Percentiles rank a stretch among this genome's conserved stretches.
Evolutionary conservation across 208 protist genomes (phyloP).

Genomic region (Tritrichomonas foetus): DNA sequence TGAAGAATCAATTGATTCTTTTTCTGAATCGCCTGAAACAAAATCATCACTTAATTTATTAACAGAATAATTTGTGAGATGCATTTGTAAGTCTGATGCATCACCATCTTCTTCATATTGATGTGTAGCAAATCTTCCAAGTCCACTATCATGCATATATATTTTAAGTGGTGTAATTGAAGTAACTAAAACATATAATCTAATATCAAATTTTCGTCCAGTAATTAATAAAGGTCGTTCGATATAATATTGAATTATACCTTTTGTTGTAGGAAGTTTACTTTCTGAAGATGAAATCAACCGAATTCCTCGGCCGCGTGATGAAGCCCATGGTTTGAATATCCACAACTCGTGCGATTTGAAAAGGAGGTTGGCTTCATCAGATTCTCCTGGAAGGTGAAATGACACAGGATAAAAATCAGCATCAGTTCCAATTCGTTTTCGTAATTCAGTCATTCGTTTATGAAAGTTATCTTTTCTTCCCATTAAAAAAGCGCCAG

Average conservation of each 20-base stretch:
- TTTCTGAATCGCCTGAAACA: neutral
- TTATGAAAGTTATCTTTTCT: slow-evolving; percentile 6
- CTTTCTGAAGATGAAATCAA: neutral
- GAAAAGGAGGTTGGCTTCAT: neutral
- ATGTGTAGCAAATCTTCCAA: slow-evolving; percentile 16
- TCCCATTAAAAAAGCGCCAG: slow-evolving; percentile 31
- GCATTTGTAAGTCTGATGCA: slow-evolving; percentile 35
- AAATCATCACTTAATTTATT: slow-evolving; percentile 43
- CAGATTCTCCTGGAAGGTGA: neutral
- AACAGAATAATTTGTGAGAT: slow-evolving; percentile 49
- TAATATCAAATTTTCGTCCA: slow-evolving; percentile 31
- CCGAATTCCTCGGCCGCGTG: neutral
- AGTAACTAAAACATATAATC: slow-evolving; percentile 53
- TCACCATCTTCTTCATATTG: slow-evolving; percentile 42
- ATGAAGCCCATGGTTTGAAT: neutral
- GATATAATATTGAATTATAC: slow-evolving; percentile 40
- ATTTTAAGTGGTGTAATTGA: slow-evolving; percentile 51
- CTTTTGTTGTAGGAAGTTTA: neutral
- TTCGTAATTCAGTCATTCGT: neutral
- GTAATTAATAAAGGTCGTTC: neutral
- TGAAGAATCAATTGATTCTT: slow-evolving; percentile 39
- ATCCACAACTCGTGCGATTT: neutral
- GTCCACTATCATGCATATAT: slow-evolving; percentile 51
- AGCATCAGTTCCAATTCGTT: neutral
- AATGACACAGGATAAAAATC: slow-evolving; percentile 31